Conservation (phyloP, 1,284 basidiomycete species). For the Ustilago vetiveriae region DNA sequence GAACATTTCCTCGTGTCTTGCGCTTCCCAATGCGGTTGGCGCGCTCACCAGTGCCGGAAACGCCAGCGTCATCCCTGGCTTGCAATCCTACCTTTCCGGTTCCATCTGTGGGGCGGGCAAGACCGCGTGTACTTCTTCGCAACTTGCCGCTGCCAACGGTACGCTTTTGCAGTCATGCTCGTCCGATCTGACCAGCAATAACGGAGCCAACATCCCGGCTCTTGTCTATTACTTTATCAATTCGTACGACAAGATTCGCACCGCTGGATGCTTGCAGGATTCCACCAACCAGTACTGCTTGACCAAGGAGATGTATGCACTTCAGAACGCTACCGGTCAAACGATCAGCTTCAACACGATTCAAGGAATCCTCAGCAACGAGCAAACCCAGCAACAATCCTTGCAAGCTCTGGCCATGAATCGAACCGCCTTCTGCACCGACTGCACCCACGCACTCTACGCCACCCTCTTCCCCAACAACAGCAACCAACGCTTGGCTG, state of each 20-base stretch:
- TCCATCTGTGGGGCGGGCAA: constrained; percentile 31
- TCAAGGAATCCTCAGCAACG: constrained; percentile 20
- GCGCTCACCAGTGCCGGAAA: constrained; percentile 31
- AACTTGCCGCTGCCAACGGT: constrained; percentile 28
- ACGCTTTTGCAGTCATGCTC: constrained; percentile 32
- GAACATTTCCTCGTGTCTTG: constrained; percentile 36
- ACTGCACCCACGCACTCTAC: constrained; percentile 43
- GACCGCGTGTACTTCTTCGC: constrained; percentile 12
- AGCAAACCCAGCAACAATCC: constrained; percentile 8
- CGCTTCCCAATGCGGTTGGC: constrained; percentile 33
- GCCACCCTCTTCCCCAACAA: constrained; percentile 25
- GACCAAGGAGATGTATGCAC: constrained; percentile 19
- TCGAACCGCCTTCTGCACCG: constrained; percentile 44
- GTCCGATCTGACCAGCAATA: constrained; percentile 12
- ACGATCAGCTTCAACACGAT: constrained; percentile 17
- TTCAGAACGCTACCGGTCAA: constrained; percentile 28
- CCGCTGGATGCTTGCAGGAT: constrained; percentile 26
- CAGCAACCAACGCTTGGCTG: constrained; percentile 17
- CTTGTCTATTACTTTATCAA: constrained; percentile 42
- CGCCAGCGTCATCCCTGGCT: constrained; percentile 27
- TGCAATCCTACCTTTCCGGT: constrained; percentile 23
- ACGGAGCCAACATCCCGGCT: constrained; percentile 25
- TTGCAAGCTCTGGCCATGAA: constrained; percentile 21
- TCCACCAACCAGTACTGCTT: constrained; percentile 15
- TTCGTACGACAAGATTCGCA: constrained; percentile 27